phyloP scores from a whole-genome alignment of 148 eudicot genomes.

The Chenopodium formosanum region DNA sequence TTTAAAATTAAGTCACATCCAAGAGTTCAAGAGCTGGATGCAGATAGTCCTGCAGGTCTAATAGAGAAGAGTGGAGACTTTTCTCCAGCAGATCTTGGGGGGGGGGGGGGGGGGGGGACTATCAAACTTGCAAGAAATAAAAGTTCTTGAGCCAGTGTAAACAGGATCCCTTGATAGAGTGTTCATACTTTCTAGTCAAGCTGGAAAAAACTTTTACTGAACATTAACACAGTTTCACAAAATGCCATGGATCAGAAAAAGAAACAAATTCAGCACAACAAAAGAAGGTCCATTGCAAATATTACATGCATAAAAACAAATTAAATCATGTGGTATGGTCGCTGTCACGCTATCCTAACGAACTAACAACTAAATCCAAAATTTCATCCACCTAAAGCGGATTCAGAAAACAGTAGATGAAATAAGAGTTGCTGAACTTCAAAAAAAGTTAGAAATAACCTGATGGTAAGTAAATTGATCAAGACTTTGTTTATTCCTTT shows the following conservation, averaged over 20 bases:
- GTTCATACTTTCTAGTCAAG: neutral
- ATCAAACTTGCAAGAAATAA: neutral
- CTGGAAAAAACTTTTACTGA: neutral
- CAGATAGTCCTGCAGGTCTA: neutral
- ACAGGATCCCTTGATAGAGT: neutral
- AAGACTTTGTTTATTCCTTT: neutral
- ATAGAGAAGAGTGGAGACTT: neutral
- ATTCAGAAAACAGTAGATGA: neutral
- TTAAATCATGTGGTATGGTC: slow-evolving; percentile 4
- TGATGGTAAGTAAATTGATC: neutral
- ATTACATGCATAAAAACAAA: neutral
- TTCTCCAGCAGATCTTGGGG: neutral
- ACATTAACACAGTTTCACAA: neutral
- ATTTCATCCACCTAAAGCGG: neutral
- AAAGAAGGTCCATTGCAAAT: neutral
- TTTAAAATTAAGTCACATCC: neutral
- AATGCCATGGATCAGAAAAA: neutral
- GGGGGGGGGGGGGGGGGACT: neutral
- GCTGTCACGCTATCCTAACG: neutral
- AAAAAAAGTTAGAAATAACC: neutral
- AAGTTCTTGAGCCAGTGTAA: neutral
- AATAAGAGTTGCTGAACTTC: slow-evolving; percentile 8
- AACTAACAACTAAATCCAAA: slow-evolving; percentile 7
- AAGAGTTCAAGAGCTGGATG: neutral
- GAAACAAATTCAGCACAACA: neutral